A percentile compares a stretch with the other conserved stretches of the same genome.
Evolutionary conservation across 2,329 filamentous ascomycete genomes (phyloP).

Genomic region (Fusarium incarnatum): DNA sequence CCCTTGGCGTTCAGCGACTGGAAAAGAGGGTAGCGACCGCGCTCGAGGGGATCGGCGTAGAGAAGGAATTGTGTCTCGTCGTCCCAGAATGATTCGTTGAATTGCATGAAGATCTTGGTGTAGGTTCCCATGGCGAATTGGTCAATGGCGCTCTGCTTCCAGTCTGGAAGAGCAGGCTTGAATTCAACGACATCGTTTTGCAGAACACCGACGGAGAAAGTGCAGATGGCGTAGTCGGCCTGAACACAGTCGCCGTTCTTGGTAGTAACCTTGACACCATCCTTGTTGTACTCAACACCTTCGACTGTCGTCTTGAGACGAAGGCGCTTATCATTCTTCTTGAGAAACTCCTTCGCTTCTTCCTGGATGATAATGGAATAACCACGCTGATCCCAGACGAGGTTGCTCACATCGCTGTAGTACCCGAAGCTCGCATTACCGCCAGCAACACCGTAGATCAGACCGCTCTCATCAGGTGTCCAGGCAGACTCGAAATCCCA

Average conservation of each 20-base stretch:
- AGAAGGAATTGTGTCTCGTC: slow-evolving; percentile 58
- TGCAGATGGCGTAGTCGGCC: slow-evolving; percentile 73
- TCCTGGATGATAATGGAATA: slow-evolving; percentile 68
- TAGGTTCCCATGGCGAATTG: slow-evolving; percentile 78
- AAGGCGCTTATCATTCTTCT: slow-evolving; percentile 65
- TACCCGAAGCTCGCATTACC: slow-evolving; percentile 73
- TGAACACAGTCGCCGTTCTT: slow-evolving; percentile 65
- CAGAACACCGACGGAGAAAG: slow-evolving; percentile 75
- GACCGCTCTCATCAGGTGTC: slow-evolving; percentile 66
- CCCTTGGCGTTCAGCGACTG: slow-evolving; percentile 69
- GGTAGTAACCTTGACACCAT: slow-evolving; percentile 65
- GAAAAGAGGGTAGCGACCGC: slow-evolving; percentile 67
- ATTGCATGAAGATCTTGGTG: slow-evolving; percentile 79
- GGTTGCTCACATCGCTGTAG: slow-evolving; percentile 71
- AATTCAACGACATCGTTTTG: slow-evolving; percentile 71
- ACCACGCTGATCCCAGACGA: slow-evolving; percentile 70
- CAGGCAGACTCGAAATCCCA: slow-evolving; percentile 70
- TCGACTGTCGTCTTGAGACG: slow-evolving; percentile 69
- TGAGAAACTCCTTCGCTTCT: slow-evolving; percentile 69
- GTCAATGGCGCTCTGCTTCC: slow-evolving; percentile 73
- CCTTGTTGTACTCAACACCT: slow-evolving; percentile 62
- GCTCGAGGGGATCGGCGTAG: slow-evolving; percentile 56
- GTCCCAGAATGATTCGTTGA: slow-evolving; percentile 74
- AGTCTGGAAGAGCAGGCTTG: slow-evolving; percentile 67
- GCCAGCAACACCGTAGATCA: slow-evolving; percentile 66